Conservation (phyloP, 208 protist species). For the Wallacemonas collosoma region DNA sequence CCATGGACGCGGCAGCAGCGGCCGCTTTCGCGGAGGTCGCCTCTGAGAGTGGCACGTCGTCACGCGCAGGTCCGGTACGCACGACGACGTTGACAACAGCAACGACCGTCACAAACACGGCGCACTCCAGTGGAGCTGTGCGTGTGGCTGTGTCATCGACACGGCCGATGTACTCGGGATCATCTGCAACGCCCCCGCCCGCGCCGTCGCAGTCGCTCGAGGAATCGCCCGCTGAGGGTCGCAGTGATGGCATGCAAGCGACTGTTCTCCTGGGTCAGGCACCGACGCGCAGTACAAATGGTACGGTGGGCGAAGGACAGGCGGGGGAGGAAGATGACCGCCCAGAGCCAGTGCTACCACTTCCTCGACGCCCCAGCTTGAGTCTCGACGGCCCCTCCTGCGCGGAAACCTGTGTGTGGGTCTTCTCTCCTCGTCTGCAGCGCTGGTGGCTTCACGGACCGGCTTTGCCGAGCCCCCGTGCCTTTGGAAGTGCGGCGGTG, state of each 20-base stretch:
- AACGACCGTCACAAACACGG: constrained; percentile 14
- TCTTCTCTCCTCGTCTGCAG: constrained; percentile 39
- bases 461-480: constrained; percentile 39
- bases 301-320: background rate
- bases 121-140: background rate
- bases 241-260: no score
- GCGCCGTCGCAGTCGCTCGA: no score
- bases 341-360: background rate
- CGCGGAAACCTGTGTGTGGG: constrained; percentile 47
- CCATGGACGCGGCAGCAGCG: constrained; percentile 10
- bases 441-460: constrained; percentile 30
- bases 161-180: no score
- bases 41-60: background rate
- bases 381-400: constrained; percentile 21
- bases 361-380: constrained; percentile 24
- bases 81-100: constrained; percentile 19
- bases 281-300: background rate
- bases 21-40: background rate
- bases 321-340: background rate
- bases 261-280: no score
- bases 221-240: no score
- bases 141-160: no score
- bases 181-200: no score
- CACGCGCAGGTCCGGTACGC: no score
- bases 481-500: constrained; percentile 38